These are phyloP conservation scores for Diophrys sp. DNA, from an alignment of 73 alveolate species.

Conservation along the genomic window DNA sequence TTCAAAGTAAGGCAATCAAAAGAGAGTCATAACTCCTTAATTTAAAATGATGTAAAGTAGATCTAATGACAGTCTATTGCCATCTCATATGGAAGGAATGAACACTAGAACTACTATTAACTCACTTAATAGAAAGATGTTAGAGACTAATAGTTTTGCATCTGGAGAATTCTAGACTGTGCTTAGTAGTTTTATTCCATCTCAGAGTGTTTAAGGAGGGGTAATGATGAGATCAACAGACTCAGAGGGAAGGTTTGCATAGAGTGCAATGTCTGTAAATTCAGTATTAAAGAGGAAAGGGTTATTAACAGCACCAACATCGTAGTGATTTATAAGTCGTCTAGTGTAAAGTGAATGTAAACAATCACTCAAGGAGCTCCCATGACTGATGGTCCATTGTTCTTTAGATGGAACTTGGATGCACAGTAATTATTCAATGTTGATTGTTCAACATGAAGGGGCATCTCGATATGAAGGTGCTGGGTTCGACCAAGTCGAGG, in stretches of 20 bases:
- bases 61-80: neutral
- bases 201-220: neutral
- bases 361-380: too few relatives aligned
- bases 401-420: too few relatives aligned
- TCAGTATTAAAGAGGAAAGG: neutral
- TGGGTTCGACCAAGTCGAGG: too few relatives aligned
- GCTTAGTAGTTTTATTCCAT: neutral
- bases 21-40: neutral
- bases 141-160: neutral
- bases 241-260: neutral
- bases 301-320: neutral
- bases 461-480: too few relatives aligned
- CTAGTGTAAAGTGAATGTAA: too few relatives aligned
- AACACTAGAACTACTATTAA: neutral
- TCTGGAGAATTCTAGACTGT: neutral
- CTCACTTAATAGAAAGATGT: constrained; percentile 5
- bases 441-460: too few relatives aligned
- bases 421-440: too few relatives aligned
- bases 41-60: neutral
- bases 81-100: neutral
- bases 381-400: too few relatives aligned
- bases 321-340: too few relatives aligned
- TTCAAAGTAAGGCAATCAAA: neutral
- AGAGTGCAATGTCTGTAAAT: neutral
- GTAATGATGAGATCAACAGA: too few relatives aligned